Evolutionary conservation across 306 rosid species (phyloP).

Genomic region (Quercus aquifolioides): DNA sequence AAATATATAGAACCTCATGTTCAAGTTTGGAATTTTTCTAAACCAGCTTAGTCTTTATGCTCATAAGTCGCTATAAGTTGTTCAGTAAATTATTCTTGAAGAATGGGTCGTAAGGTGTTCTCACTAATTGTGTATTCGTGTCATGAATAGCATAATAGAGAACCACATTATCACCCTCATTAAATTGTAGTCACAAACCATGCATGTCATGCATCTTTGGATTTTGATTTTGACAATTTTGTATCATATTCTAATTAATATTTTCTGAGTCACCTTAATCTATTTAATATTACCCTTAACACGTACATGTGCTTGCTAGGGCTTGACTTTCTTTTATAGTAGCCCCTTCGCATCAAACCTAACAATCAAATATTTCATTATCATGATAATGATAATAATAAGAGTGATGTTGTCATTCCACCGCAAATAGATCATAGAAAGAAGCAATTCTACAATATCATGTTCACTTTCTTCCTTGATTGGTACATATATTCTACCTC

Average conservation of each 20-base stretch:
- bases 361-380: conserved; percentile 22
- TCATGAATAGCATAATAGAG: too few species aligned
- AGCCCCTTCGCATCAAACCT: conserved; percentile 23
- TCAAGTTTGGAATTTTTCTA: too few species aligned
- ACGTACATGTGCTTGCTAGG: not conserved
- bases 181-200: not conserved
- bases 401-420: conserved; percentile 21
- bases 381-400: conserved; percentile 40
- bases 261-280: not conserved
- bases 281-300: not conserved
- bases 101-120: too few species aligned
- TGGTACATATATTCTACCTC: too few species aligned
- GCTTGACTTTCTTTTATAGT: conserved; percentile 22
- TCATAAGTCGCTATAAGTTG: too few species aligned
- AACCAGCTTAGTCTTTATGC: too few species aligned
- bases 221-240: not conserved
- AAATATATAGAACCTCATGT: too few species aligned
- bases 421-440: not conserved
- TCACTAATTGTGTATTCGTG: too few species aligned
- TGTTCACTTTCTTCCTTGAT: conserved; percentile 18
- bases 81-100: not conserved
- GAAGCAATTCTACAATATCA: not conserved
- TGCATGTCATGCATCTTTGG: not conserved
- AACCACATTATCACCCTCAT: not conserved
- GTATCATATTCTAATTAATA: not conserved